Base-by-base conservation (phyloP, 768 basidiomycete species). In the Boletus huronensis region DNA sequence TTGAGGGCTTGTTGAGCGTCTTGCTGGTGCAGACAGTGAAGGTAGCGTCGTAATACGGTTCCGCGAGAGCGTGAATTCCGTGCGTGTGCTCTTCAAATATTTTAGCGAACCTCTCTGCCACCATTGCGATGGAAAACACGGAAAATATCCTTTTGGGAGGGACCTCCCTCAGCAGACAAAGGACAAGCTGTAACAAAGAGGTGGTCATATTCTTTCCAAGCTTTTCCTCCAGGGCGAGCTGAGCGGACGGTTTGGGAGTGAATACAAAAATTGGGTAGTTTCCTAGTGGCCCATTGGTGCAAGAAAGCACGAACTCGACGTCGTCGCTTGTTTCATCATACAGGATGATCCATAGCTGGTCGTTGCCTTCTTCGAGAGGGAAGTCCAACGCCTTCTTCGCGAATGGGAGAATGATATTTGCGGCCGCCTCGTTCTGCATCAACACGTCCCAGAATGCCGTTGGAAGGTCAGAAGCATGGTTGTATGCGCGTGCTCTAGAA, bases 261-360 rank as follows among this genome's bases (percentile, higher is more conserved):
- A 76, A 80, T 28, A 90, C 73, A 71, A 90, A 90, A 8, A 87
- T 60, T 3, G 89, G 90, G 58, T 90, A 87, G 44, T 72, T 63
- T 1, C 80, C 87, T 47, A 85, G 70, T 19, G 69, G 64, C 0
- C 81, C 81, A 28, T 77, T 67, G 0, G 84, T 87, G 58, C 81
- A 82, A 11, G 85, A 79, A 4, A 88, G 70, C 9, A 90, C 69
- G 54, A 85, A 79, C 45, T 40, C 55, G 40, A 64, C 50, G 11
- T 51, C 31, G 6, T 52, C 46, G 14, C 42, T 39, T 7, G 58
- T 10, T 48, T 65, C 26, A 55, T 57, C 54, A 16, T 50, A 60
- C 21, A 63, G 60, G 19, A 68, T 60, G 11, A 77, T 64, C 75
- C 76, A 77, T 4, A 66, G 28, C 17, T 72, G 66, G 19, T 50